Evolutionary conservation across 495 filamentous ascomycete species (phyloP), one percentile per base, ranked within the genome.

Genomic region (Aspergillus homomorphus): DNA sequence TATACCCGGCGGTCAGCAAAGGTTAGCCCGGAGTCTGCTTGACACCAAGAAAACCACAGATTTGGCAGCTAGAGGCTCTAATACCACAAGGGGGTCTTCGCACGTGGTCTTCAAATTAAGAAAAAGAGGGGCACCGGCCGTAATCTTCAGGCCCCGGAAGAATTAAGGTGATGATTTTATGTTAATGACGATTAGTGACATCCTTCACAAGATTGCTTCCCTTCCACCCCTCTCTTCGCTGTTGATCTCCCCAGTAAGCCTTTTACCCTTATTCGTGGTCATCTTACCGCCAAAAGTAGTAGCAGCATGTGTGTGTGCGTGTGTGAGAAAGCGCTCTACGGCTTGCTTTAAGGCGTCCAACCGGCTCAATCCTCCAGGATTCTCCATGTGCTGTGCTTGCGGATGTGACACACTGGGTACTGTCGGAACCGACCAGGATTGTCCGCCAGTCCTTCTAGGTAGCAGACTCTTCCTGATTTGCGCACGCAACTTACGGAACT

Each of bases 91-190:
- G 33, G 33, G 10, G 33, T 5, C 33, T 38, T 38, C 33, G 33
- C 33, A 38, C 33, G 33, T 38, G 33, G 33, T 38, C 46, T 10
- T 33, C 42, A 49, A 48, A 56, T 56, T 56, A 57, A 48, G 42
- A 57, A 12, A 56, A 23, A 38, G 6, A 30, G 10, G 26, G 10
- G 4, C 4, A 9, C 42, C 54, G 14, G 30, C 33, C 38, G 58
- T 60, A 60, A 60, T 60, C 58, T 60, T 60, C 58, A 60, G 45
- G 50, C 23, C 22, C 21, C 44, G 45, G 51, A 30, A 14, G 26
- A 48, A 51, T 30, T 51, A 51, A 51, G 19, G 48, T 51, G 48
- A 51, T 51, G 48, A 51, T 51, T 23, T 4, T 14, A 28, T n/a
- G 45, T 19, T n/a, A n/a, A n/a, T n/a, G n/a, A n/a, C n/a, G n/a